Percentiles rank a stretch among this genome's conserved stretches.
phyloP scores from a whole-genome alignment of 306 rosid species.

The Luffa aegyptiaca region DNA sequence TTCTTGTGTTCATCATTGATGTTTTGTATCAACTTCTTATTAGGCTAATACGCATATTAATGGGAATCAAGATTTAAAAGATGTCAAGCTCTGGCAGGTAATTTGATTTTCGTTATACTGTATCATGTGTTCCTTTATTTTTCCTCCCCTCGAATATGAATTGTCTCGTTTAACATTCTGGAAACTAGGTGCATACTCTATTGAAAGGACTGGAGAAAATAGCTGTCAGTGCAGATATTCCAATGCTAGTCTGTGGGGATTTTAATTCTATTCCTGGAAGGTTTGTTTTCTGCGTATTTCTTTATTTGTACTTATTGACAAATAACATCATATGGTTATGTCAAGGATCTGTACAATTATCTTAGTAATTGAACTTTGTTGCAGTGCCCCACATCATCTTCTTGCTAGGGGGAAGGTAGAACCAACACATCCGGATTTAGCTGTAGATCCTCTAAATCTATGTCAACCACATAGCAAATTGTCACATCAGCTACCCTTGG shows the following conservation, averaged over 20 bases:
- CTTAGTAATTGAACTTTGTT: constrained; percentile 20
- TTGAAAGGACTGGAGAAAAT: constrained; percentile 95
- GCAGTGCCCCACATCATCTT: constrained; percentile 94
- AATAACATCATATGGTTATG: not conserved
- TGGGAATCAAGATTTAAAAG: constrained; percentile 71
- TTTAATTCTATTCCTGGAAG: constrained; percentile 94
- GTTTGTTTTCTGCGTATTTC: constrained; percentile 20
- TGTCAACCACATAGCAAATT: constrained; percentile 88
- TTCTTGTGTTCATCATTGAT: not conserved
- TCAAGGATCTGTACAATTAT: not conserved
- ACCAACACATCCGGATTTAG: constrained; percentile 70
- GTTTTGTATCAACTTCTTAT: constrained; percentile 9
- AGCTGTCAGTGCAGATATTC: constrained; percentile 90
- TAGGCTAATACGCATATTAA: constrained; percentile 94
- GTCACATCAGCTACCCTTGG: constrained; percentile 91
- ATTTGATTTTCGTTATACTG: constrained; percentile 7
- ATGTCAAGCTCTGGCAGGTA: constrained; percentile 99
- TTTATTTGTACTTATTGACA: not conserved
- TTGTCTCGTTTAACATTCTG: constrained; percentile 9
- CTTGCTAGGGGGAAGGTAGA: constrained; percentile 95
- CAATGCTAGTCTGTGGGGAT: constrained; percentile 99
- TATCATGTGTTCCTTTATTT: not conserved
- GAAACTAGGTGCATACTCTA: constrained; percentile 78
- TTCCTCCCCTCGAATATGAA: not conserved
- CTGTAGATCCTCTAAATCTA: constrained; percentile 81